phyloP scores from a whole-genome alignment of 768 basidiomycete species.

The Podaxis sp. region DNA sequence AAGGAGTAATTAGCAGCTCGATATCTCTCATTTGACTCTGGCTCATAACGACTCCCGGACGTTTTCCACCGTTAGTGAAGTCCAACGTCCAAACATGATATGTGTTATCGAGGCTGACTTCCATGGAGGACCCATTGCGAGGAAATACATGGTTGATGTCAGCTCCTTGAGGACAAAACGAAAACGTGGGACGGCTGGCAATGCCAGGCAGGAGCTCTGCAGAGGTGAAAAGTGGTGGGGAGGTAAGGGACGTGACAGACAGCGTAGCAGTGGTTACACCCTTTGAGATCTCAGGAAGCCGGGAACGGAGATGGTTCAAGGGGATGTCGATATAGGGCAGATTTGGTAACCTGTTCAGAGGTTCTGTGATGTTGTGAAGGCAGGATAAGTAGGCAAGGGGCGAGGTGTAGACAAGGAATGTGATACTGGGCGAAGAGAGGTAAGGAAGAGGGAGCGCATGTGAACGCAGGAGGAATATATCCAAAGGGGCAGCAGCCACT shows the following conservation, averaged over 20 bases:
- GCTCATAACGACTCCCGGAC: constrained; percentile 65
- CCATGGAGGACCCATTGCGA: constrained; percentile 29
- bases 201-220: constrained; percentile 44
- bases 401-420: constrained; percentile 71
- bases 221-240: constrained; percentile 41
- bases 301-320: constrained; percentile 43
- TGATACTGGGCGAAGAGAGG: constrained; percentile 63
- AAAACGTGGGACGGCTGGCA: constrained; percentile 51
- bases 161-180: constrained; percentile 45
- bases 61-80: constrained; percentile 58
- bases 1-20: constrained; percentile 58
- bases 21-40: constrained; percentile 75
- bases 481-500: constrained; percentile 51
- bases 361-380: constrained; percentile 33
- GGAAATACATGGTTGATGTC: constrained; percentile 56
- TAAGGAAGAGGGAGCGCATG: constrained; percentile 76
- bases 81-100: constrained; percentile 67
- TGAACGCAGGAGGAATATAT: constrained; percentile 66
- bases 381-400: constrained; percentile 69
- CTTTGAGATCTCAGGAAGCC: constrained; percentile 38
- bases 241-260: constrained; percentile 34
- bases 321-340: constrained; percentile 54
- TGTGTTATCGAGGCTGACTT: constrained; percentile 17
- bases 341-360: constrained; percentile 19
- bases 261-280: constrained; percentile 62